Base-by-base conservation (phyloP, 1,284 basidiomycete species). In the Cryptococcus sp. region DNA sequence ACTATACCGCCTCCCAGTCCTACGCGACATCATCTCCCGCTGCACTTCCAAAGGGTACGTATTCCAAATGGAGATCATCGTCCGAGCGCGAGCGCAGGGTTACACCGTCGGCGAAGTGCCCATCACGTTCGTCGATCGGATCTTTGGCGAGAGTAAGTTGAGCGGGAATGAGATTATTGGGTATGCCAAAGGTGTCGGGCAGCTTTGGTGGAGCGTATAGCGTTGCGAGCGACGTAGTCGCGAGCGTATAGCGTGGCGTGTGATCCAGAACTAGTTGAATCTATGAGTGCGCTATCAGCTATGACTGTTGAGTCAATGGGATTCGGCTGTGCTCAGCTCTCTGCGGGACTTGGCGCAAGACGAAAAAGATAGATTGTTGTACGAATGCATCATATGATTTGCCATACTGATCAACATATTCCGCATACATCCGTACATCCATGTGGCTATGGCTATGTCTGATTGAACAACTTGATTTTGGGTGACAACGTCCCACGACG, bases 31-130 rank as follows among this genome's bases (percentile, higher is more conserved):
- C 69, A 94, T 95, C 69, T 84, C 86, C 5, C 82, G 88, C 64
- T 91, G 89, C 8, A 85, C 88, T 61, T 91, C 89, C 17, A 89
- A 90, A 66, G 92, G 92, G 3, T 95, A 94, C 71, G 92, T 95
- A 16, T 94, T 95, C 82, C 92, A 95, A 81, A 95, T 95, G 92
- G 92, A 95, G 78, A 94, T 94, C 85, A 92, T 94, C 83, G 92
- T 93, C 25, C 86, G 92, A 4, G 92, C 92, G 2, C 83, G 87
- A 48, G 85, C 88, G 1, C 80, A 89, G 51, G 91, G 90, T 7
- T 94, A 91, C 78, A 85, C 84, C 5, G 86, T 95, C 1, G 92
- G 90, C 13, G 92, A 95, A 76, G 85, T 94, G 47, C 92, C 92
- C 0, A 95, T 95, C 69, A 94, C 91, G 1, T 95, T 95, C 73